Conservation (phyloP, 1,139 yeast species). For the Sugiyamaella paludigena region DNA sequence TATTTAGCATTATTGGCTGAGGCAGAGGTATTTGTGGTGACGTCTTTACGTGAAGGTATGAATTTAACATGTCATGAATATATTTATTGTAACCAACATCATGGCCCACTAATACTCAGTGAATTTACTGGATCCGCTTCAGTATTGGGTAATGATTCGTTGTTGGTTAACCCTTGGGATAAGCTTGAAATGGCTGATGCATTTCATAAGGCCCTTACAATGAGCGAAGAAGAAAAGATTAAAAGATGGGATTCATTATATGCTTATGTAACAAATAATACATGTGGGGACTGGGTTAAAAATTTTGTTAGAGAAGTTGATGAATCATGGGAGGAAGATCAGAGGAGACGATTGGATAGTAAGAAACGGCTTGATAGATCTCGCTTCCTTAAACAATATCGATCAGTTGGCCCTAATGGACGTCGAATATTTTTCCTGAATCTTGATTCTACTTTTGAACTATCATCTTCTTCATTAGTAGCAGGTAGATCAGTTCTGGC, state of each 20-base stretch:
- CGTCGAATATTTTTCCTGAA: conserved; percentile 38
- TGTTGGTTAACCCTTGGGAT: conserved; percentile 92
- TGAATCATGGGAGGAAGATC: conserved; percentile 62
- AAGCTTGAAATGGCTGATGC: conserved; percentile 59
- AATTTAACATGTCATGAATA: conserved; percentile 95
- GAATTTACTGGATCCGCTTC: conserved; percentile 95
- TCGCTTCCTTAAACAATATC: conserved; percentile 27
- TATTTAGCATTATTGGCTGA: conserved; percentile 82
- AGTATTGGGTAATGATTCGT: conserved; percentile 61
- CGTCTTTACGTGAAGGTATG: conserved; percentile 95
- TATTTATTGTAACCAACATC: conserved; percentile 70
- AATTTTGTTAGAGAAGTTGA: conserved; percentile 56
- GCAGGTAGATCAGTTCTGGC: not conserved
- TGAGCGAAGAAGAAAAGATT: conserved; percentile 57
- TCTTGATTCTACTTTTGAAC: conserved; percentile 24
- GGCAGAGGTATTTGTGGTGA: conserved; percentile 83
- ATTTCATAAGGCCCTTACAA: conserved; percentile 60
- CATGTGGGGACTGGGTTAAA: conserved; percentile 72
- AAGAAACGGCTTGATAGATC: conserved; percentile 33
- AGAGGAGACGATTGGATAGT: conserved; percentile 39
- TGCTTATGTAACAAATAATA: conserved; percentile 59
- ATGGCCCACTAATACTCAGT: conserved; percentile 80
- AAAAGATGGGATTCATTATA: conserved; percentile 62
- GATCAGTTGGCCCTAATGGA: conserved; percentile 19
- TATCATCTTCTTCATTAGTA: not conserved